A percentile compares a stretch with the other conserved stretches of the same genome.
These are phyloP conservation scores for Pseudomonodictys pantanalensis DNA, from an alignment of 495 filamentous ascomycete genomes.

Conservation along the genomic window DNA sequence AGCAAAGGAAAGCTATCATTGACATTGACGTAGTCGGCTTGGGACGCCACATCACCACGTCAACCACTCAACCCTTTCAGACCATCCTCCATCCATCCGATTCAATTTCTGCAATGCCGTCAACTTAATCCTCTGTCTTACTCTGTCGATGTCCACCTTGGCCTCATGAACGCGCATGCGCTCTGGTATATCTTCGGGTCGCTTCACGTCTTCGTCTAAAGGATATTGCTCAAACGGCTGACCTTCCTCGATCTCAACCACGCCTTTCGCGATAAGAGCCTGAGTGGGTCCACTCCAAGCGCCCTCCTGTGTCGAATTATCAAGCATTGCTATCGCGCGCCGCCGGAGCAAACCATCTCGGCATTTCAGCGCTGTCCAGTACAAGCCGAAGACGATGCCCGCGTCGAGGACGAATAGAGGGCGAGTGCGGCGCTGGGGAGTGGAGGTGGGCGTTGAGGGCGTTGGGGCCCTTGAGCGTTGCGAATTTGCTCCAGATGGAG, in stretches of 20 bases:
- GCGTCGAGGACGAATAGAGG: slow-evolving; percentile 22
- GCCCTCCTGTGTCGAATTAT: slow-evolving; percentile 18
- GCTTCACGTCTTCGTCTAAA: too few species aligned
- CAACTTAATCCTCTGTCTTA: too few species aligned
- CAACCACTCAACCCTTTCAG: too few species aligned
- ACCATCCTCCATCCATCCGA: too few species aligned
- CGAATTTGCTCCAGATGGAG: background rate
- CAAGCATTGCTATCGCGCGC: slow-evolving; percentile 9
- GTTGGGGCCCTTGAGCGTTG: background rate
- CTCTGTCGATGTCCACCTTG: too few species aligned
- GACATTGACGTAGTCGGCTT: too few species aligned
- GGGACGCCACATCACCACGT: too few species aligned
- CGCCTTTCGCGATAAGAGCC: slow-evolving; percentile 13
- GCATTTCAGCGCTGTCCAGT: slow-evolving; percentile 15
- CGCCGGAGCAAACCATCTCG: slow-evolving; percentile 22
- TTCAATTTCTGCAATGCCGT: too few species aligned
- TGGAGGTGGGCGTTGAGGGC: background rate
- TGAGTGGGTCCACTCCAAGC: slow-evolving; percentile 21
- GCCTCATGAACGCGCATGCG: too few species aligned
- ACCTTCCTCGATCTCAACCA: slow-evolving; percentile 25
- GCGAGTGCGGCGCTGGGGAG: background rate
- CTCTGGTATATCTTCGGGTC: too few species aligned
- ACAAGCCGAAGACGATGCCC: slow-evolving; percentile 22
- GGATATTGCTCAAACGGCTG: slow-evolving; percentile 8
- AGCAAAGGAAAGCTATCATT: too few species aligned